A percentile compares a stretch with the other conserved stretches of the same genome.
Evolutionary conservation across 805 yeast species (phyloP).

Genomic region (Metschnikowia lunata): DNA sequence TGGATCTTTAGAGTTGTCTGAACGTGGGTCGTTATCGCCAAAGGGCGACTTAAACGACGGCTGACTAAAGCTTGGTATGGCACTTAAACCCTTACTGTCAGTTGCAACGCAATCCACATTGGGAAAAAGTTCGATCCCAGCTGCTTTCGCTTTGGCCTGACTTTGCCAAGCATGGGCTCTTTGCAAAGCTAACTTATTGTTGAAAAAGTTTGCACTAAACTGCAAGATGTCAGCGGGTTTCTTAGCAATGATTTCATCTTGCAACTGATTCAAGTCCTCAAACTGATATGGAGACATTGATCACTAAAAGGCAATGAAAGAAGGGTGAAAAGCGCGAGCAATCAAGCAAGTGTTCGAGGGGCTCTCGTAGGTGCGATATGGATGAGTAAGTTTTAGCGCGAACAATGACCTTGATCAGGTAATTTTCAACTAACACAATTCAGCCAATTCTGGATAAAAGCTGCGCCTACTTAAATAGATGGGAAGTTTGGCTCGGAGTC

Average conservation of each 20-base stretch:
- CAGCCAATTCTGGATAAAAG: too few relatives aligned
- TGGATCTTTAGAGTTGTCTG: conserved; percentile 37
- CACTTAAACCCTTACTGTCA: conserved; percentile 26
- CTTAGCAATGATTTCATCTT: conserved; percentile 45
- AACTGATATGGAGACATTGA: conserved; percentile 17
- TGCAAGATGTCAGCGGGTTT: conserved; percentile 69
- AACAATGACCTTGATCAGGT: too few relatives aligned
- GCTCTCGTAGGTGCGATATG: not conserved
- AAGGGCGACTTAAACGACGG: conserved; percentile 60
- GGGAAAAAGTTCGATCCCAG: conserved; percentile 48
- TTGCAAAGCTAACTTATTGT: conserved; percentile 55
- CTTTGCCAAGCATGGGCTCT: conserved; percentile 50
- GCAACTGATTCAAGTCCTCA: conserved; percentile 60
- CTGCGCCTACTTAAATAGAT: too few relatives aligned
- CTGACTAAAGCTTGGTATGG: conserved; percentile 28
- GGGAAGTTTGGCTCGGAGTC: too few relatives aligned
- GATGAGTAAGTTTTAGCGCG: not conserved
- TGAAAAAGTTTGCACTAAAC: conserved; percentile 72
- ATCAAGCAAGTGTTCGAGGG: not conserved
- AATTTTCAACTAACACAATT: too few relatives aligned
- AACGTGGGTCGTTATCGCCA: conserved; percentile 60
- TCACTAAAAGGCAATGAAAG: not conserved
- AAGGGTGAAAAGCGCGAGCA: conserved; percentile 6
- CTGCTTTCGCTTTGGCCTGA: conserved; percentile 44
- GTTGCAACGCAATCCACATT: conserved; percentile 32